These are phyloP conservation scores for Puya raimondii DNA, from an alignment of 176 grass and related monocot genomes.

Conservation along the genomic window DNA sequence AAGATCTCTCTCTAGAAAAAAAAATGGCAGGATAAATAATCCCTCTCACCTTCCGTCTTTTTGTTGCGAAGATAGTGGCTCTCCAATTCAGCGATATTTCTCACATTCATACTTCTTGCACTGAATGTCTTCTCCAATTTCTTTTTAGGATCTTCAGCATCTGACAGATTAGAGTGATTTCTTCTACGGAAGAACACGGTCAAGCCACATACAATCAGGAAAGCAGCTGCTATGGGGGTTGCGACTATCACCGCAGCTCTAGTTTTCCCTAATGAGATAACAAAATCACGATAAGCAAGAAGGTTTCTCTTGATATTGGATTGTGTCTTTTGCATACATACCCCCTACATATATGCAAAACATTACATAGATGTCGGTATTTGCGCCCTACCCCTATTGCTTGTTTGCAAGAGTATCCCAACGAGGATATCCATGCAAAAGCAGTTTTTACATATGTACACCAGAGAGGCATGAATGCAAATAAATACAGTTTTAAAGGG, in stretches of 20 bases:
- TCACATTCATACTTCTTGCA: constrained; percentile 15
- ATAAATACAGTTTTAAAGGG: too few species aligned
- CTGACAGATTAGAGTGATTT: constrained; percentile 16
- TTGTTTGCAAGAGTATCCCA: too few species aligned
- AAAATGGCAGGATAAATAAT: constrained; percentile 8
- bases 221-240: constrained; percentile 32
- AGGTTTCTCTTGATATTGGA: too few species aligned
- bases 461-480: not conserved
- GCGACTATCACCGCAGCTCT: constrained; percentile 31
- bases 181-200: constrained; percentile 25
- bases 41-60: constrained; percentile 35
- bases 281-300: too few species aligned
- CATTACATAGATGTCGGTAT: too few species aligned
- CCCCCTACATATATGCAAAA: too few species aligned
- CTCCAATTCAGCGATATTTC: constrained; percentile 42
- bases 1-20: too few species aligned
- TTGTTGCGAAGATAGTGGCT: constrained; percentile 45
- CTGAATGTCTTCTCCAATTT: constrained; percentile 25
- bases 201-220: constrained; percentile 25
- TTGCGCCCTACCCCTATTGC: too few species aligned
- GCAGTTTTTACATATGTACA: not conserved
- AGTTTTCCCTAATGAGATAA: not conserved
- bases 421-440: constrained; percentile 2
- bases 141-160: constrained; percentile 19
- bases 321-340: too few species aligned